These are phyloP conservation scores for fission yeast (Schizosaccharomyces pombe) DNA, from an alignment of 805 yeast genomes.

Conservation along the genomic window DNA sequence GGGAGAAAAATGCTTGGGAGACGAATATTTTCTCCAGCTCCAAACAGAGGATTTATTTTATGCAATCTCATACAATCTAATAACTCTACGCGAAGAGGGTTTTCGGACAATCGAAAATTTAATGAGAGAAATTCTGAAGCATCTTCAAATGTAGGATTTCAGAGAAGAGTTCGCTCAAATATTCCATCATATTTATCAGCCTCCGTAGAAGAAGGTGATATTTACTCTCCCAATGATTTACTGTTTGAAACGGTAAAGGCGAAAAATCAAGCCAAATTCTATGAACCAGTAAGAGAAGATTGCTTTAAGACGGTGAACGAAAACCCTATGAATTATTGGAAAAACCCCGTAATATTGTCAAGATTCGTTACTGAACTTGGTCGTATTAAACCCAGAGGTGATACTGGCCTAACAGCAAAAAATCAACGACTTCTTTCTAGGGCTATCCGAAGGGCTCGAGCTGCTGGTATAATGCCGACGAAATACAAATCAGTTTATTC, in stretches of 20 bases:
- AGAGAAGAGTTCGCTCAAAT: background rate
- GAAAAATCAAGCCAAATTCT: background rate
- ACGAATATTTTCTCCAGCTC: too few relatives aligned
- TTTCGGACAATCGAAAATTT: background rate
- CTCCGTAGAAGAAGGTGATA: background rate
- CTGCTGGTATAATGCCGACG: conserved; percentile 40
- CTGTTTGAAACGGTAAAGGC: background rate
- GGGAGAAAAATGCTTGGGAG: too few relatives aligned
- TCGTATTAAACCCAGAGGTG: conserved; percentile 42
- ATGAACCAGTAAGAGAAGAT: background rate
- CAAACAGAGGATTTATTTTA: too few relatives aligned
- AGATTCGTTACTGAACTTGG: conserved; percentile 43
- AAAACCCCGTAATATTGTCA: conserved; percentile 43
- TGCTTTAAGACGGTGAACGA: background rate
- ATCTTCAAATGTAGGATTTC: background rate
- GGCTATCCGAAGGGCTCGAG: conserved; percentile 58
- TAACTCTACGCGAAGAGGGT: too few relatives aligned
- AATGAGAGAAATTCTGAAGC: background rate
- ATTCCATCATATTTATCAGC: conserved; percentile 1
- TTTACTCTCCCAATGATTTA: conserved; percentile 1
- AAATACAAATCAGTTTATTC: background rate
- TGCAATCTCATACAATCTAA: too few relatives aligned
- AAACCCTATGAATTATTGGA: conserved; percentile 17
- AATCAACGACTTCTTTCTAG: conserved; percentile 45
- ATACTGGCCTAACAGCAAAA: conserved; percentile 38